phyloP scores from a whole-genome alignment of 352 stramenopile genomes.

The Pythium apleroticum region DNA sequence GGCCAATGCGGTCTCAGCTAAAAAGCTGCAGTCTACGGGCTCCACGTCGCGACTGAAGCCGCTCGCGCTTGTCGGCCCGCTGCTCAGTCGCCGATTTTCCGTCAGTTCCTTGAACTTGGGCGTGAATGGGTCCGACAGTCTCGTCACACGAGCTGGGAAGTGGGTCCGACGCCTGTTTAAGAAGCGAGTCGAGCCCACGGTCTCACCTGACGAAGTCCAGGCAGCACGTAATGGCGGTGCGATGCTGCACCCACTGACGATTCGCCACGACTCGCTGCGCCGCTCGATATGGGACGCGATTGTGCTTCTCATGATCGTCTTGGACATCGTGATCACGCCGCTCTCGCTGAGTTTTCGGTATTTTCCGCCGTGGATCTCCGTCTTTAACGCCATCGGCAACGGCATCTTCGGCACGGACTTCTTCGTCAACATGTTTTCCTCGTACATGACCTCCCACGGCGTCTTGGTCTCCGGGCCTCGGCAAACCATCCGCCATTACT shows the following conservation, averaged over 20 bases:
- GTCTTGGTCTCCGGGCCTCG: slow-evolving; percentile 47
- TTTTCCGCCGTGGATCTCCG: slow-evolving; percentile 27
- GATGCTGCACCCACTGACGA: slow-evolving; percentile 38
- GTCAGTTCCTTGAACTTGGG: slow-evolving; percentile 29
- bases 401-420: slow-evolving; percentile 63
- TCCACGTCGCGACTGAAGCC: neutral
- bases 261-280: slow-evolving; percentile 49
- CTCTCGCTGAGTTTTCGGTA: slow-evolving; percentile 54
- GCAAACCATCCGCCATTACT: slow-evolving; percentile 47
- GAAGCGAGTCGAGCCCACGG: slow-evolving; percentile 16
- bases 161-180: slow-evolving; percentile 21
- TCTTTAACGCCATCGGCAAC: slow-evolving; percentile 43
- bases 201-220: slow-evolving; percentile 45
- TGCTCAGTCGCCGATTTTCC: slow-evolving; percentile 44
- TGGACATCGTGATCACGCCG: slow-evolving; percentile 61
- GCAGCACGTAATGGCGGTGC: slow-evolving; percentile 35
- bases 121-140: neutral
- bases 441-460: slow-evolving; percentile 52
- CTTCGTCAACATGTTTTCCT: slow-evolving; percentile 55
- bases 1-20: neutral
- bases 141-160: neutral
- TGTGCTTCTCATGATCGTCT: slow-evolving; percentile 56
- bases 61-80: slow-evolving; percentile 8
- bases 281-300: slow-evolving; percentile 54
- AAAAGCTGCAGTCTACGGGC: neutral